These are phyloP conservation scores for Fallopia convolvulus DNA, from an alignment of 148 eudicot genomes.

Conservation along the genomic window DNA sequence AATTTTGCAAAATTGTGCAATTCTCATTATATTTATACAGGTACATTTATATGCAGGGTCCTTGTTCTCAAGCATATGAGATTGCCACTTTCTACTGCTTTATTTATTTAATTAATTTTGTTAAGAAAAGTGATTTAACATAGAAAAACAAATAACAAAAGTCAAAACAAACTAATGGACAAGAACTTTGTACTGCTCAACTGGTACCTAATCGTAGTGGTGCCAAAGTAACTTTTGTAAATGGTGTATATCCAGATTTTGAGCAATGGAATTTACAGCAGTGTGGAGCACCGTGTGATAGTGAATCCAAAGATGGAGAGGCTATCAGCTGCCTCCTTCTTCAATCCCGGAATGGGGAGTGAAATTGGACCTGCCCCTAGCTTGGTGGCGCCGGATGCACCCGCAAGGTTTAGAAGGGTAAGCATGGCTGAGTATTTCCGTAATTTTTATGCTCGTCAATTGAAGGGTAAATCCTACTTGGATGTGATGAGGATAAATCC, in stretches of 20 bases:
- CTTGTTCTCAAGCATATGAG: neutral
- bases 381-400: constrained; percentile 15
- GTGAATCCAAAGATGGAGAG: constrained; percentile 24
- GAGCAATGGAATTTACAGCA: constrained; percentile 28
- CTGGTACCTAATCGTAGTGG: no score
- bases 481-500: constrained; percentile 9
- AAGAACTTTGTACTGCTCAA: no score
- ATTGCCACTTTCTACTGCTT: neutral
- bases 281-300: constrained; percentile 27
- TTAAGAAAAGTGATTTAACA: no score
- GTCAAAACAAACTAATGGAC: no score
- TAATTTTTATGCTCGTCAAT: constrained; percentile 13
- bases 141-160: no score
- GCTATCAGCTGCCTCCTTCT: constrained; percentile 29
- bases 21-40: no score
- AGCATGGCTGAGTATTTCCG: constrained; percentile 11
- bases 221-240: no score
- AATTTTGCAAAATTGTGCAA: no score
- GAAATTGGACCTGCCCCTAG: constrained; percentile 18
- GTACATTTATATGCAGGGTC: no score
- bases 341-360: constrained; percentile 10
- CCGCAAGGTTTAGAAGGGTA: constrained; percentile 14
- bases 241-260: constrained; percentile 14
- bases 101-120: no score
- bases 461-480: constrained; percentile 22